These are phyloP conservation scores for Bryoglossum gracile DNA, from an alignment of 495 filamentous ascomycete species.

Conservation along the genomic window DNA sequence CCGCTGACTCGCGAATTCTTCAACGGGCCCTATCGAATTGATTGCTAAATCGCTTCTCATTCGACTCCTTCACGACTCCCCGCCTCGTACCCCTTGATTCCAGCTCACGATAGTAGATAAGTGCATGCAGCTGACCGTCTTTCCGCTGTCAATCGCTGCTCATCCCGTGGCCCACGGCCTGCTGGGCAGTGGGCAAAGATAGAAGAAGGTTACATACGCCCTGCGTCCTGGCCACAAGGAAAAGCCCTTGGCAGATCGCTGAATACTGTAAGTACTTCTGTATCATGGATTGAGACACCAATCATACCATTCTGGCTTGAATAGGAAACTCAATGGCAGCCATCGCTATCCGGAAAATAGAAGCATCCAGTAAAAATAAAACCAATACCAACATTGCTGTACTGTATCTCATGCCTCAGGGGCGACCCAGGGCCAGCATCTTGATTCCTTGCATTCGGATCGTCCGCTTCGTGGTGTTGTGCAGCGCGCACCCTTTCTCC, in stretches of 20 bases:
- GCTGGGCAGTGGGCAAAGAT: too few species aligned
- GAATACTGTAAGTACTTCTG: background rate
- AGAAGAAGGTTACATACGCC: too few species aligned
- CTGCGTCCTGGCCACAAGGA: too few species aligned
- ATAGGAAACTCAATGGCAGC: constrained; percentile 2
- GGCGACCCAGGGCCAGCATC: background rate
- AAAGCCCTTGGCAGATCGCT: background rate
- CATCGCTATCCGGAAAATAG: constrained; percentile 9
- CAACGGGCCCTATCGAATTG: constrained; percentile 3
- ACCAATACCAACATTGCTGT: background rate
- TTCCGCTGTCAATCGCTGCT: background rate
- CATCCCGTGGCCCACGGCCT: too few species aligned
- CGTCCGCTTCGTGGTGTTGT: background rate
- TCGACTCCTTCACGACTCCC: background rate
- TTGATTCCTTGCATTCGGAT: too few species aligned
- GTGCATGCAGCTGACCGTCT: background rate
- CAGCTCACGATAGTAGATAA: constrained; percentile 3
- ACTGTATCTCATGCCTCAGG: background rate
- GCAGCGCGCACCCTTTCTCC: background rate
- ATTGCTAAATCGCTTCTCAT: constrained; percentile 7
- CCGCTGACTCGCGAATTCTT: constrained; percentile 5
- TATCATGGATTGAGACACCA: background rate
- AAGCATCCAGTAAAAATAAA: constrained; percentile 1
- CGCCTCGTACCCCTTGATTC: background rate
- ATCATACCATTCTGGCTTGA: background rate